Percentiles rank a stretch among this genome's conserved stretches.
These are phyloP conservation scores for Naganishia vishniacii DNA, from an alignment of 768 basidiomycete species.

Conservation along the genomic window DNA sequence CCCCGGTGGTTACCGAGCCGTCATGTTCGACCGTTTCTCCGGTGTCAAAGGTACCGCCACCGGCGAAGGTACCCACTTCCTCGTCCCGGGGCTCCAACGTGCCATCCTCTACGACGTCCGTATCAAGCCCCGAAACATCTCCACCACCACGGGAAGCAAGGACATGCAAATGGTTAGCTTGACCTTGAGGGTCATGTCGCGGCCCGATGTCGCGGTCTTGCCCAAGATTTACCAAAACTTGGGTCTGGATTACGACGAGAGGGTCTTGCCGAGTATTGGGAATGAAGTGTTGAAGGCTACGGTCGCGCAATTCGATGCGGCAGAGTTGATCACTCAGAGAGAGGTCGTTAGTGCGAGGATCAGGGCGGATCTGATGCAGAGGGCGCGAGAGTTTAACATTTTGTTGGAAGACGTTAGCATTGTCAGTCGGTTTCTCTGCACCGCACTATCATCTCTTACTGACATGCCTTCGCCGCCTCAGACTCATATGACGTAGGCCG, in stretches of 20 bases:
- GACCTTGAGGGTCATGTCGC: conserved; percentile 87
- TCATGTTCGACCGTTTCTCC: conserved; percentile 96
- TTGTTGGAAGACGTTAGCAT: conserved; percentile 95
- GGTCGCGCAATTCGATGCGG: conserved; percentile 91
- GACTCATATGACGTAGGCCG: conserved; percentile 53
- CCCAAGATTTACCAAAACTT: conserved; percentile 90
- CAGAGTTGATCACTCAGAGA: conserved; percentile 69
- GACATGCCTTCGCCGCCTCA: too few species aligned
- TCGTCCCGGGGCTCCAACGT: conserved; percentile 90
- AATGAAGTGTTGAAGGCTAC: conserved; percentile 98
- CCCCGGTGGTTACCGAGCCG: conserved; percentile 79
- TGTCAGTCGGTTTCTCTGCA: conserved; percentile 43
- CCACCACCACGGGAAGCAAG: conserved; percentile 97
- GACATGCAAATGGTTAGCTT: conserved; percentile 97
- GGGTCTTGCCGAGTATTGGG: conserved; percentile 92
- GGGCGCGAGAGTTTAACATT: conserved; percentile 94
- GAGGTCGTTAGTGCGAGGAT: conserved; percentile 95
- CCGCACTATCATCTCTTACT: too few species aligned
- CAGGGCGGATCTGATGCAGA: conserved; percentile 79
- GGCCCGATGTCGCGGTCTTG: conserved; percentile 82
- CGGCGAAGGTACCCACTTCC: conserved; percentile 89
- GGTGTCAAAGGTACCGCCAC: conserved; percentile 76
- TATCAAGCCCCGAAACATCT: conserved; percentile 97
- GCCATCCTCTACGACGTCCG: conserved; percentile 97
- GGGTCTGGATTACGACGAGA: conserved; percentile 94